Conservation (phyloP, 2,329 filamentous ascomycete genomes). For the Aspergillus quadricinctus region DNA sequence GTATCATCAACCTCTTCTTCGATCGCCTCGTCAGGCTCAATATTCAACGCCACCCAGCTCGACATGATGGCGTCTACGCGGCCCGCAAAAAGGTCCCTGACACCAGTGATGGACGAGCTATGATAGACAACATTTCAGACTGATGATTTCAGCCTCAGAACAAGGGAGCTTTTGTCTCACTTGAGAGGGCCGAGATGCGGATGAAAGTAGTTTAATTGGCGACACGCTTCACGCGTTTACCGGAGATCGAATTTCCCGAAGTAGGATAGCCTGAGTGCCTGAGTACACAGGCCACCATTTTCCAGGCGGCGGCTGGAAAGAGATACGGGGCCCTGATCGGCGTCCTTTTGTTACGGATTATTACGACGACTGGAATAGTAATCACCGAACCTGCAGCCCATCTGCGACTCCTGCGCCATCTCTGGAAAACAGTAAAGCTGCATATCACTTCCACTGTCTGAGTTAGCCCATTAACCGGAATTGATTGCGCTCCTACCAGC, state of each 20-base stretch:
- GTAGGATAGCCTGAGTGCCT: conserved; percentile 15
- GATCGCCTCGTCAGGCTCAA: conserved; percentile 84
- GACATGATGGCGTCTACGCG: conserved; percentile 37
- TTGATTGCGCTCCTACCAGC: conserved; percentile 24
- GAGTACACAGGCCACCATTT: conserved; percentile 5
- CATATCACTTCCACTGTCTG: background rate
- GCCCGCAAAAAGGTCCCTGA: conserved; percentile 12
- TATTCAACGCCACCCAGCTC: conserved; percentile 82
- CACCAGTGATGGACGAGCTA: conserved; percentile 3
- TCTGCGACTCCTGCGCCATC: background rate
- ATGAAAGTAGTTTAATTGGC: conserved; percentile 2
- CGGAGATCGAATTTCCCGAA: conserved; percentile 12
- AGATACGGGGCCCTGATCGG: conserved; percentile 2
- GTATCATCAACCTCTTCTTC: conserved; percentile 94
- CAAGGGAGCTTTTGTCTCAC: background rate
- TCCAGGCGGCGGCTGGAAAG: background rate
- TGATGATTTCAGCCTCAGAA: background rate
- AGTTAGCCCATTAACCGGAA: conserved; percentile 1
- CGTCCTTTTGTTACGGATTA: conserved; percentile 5
- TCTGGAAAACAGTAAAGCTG: background rate
- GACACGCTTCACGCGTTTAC: conserved; percentile 21
- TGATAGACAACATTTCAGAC: conserved; percentile 19
- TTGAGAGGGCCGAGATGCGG: background rate
- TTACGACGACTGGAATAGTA: conserved; percentile 12
- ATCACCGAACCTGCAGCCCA: background rate